phyloP scores from a whole-genome alignment of 1,284 basidiomycete species.

The Cryptococcus floricola region DNA sequence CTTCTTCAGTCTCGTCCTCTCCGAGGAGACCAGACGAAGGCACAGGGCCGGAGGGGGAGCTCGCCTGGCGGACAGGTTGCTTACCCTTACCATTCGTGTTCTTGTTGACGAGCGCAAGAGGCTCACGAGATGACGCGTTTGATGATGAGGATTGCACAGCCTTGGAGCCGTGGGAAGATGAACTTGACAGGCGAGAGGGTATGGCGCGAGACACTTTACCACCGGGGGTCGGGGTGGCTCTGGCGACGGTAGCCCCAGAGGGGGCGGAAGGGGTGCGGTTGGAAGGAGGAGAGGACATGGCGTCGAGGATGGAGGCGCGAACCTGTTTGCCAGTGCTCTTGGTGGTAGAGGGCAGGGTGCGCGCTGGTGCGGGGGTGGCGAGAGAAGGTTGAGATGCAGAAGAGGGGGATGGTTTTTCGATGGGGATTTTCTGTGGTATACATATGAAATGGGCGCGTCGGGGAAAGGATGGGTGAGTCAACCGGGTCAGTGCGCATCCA shows the following conservation, averaged over 20 bases:
- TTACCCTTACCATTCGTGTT: too few species aligned
- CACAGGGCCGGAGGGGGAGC: too few species aligned
- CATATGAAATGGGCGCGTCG: neutral
- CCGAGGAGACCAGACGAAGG: neutral
- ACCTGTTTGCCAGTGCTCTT: neutral
- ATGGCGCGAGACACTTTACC: neutral
- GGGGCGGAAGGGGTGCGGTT: neutral
- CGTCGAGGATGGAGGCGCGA: neutral
- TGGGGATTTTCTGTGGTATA: neutral
- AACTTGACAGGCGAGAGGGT: neutral
- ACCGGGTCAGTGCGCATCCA: neutral
- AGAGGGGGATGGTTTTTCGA: neutral
- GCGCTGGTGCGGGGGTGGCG: slow-evolving; percentile 1
- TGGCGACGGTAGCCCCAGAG: neutral
- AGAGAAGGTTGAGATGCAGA: slow-evolving; percentile 5
- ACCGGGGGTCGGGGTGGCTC: neutral
- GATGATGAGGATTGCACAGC: too few species aligned
- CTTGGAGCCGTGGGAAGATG: too few species aligned
- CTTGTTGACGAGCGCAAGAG: too few species aligned
- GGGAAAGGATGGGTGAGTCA: neutral
- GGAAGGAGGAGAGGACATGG: neutral
- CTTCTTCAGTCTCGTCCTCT: neutral
- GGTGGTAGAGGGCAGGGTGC: slow-evolving; percentile 6
- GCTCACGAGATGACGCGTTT: too few species aligned
- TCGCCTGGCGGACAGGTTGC: too few species aligned